phyloP scores from a whole-genome alignment of 495 filamentous ascomycete genomes.

The Aspergillus leporis region DNA sequence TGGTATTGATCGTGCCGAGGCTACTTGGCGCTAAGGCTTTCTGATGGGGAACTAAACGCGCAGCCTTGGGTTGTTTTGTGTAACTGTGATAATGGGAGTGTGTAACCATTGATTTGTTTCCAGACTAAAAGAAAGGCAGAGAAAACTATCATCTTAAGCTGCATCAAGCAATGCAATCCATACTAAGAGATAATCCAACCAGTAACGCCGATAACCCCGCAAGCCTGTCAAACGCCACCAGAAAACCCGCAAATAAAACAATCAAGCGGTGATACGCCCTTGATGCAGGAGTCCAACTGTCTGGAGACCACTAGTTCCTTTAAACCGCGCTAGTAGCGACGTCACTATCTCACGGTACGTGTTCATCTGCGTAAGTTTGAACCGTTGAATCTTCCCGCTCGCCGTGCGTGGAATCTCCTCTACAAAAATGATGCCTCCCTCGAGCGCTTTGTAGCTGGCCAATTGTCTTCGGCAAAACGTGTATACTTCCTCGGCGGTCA shows the following conservation, averaged over 20 bases:
- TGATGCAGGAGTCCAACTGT: slow-evolving; percentile 26
- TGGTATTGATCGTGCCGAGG: not conserved
- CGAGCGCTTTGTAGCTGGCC: slow-evolving; percentile 66
- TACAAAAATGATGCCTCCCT: slow-evolving; percentile 71
- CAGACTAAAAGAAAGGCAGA: too few relatives aligned
- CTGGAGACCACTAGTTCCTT: slow-evolving; percentile 25
- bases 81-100: not conserved
- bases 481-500: slow-evolving; percentile 61
- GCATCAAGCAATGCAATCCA: not conserved
- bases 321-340: slow-evolving; percentile 37
- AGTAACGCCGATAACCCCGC: not conserved
- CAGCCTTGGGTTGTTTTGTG: not conserved
- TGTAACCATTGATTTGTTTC: too few relatives aligned
- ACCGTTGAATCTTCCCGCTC: slow-evolving; percentile 74
- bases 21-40: not conserved
- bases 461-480: slow-evolving; percentile 60
- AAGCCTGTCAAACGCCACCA: not conserved
- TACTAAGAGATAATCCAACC: not conserved
- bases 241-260: not conserved
- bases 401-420: slow-evolving; percentile 74
- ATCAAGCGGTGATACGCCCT: slow-evolving; percentile 21
- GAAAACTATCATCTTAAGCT: not conserved
- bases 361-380: slow-evolving; percentile 48
- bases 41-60: not conserved
- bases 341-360: slow-evolving; percentile 46